These are phyloP conservation scores for Pseudotsuga menziesii DNA, from an alignment of 75 land plant genomes.

Conservation along the genomic window DNA sequence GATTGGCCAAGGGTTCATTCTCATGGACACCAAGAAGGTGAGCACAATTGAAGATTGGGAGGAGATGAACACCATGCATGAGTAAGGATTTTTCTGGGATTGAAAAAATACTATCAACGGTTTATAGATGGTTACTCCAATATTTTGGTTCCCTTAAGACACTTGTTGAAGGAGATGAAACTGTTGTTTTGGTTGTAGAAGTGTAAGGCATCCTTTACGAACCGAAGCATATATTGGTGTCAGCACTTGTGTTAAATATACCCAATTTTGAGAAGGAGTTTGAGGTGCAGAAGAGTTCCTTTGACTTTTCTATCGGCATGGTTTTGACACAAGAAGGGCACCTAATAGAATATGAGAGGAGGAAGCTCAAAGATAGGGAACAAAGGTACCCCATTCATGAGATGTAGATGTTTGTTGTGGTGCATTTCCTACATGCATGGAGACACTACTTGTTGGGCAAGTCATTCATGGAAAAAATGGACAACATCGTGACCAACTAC, in stretches of 20 bases:
- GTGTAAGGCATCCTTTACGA: not conserved
- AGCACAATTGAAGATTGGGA: not conserved
- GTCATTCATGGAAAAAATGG: no score
- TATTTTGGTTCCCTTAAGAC: no score
- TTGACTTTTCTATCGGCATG: no score
- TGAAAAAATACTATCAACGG: not conserved
- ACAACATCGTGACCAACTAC: no score
- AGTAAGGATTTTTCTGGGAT: not conserved
- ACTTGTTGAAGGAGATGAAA: not conserved
- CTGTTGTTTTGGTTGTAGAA: not conserved
- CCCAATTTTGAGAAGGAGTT: not conserved
- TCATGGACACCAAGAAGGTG: not conserved
- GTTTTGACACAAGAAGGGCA: not conserved
- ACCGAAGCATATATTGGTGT: not conserved
- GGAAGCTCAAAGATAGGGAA: no score
- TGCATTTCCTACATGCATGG: no score
- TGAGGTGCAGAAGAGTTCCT: not conserved
- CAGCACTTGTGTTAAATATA: no score
- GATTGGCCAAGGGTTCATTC: not conserved
- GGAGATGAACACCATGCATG: not conserved
- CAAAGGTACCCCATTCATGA: no score
- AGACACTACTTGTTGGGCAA: no score
- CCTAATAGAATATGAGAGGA: no score
- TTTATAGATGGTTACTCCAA: not conserved
- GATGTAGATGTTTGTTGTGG: no score